Base-by-base conservation (phyloP, 2,329 filamentous ascomycete genomes). In the Emydomyces testavorans region DNA sequence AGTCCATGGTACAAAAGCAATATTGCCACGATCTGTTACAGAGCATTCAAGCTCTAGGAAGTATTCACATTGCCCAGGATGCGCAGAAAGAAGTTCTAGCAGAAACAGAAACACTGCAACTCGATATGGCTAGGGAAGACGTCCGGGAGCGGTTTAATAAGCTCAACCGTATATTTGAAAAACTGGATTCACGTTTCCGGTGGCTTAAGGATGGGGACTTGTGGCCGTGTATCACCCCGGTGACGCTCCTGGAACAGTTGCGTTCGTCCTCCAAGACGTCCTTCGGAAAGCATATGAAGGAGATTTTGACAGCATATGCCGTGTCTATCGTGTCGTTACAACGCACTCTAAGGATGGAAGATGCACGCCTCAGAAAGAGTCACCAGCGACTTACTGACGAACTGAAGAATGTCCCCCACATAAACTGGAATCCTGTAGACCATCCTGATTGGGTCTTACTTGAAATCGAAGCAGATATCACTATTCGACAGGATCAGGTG, bases 371-470 rank as follows among this genome's bases (percentile, higher is more conserved):
- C 7, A 46, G 34, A 26, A 16, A 31, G 4, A 45, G 51, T 7
- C 7, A 36, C 2, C 29, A 28, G 11, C 23, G 38, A 8, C 29
- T 50, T 1, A 13, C 54, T 1, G 70, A 75, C 3, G 76, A 80
- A 50, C 53, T 60, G 10, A 49, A 48, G 0, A 76, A 74, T 41
- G 26, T 31, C 0, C 78, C 76, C 0, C 79, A 83, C 54, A 57
- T 56, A 0, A 76, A 79, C 24, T 83, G 80, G 80, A 56, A 66
- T 2, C 73, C 77, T 0, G n/a, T 58, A 0, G 62, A 76, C 0
- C 60, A 72, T 26, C 69, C 78, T 0, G 80, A 85, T 55, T 83
- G 79, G 76, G 59, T 85, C 0, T 64, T 85, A 0, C 61, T 86
- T 0, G 81, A 85, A 52, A 73, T 85, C 11, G 82, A 85, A 44